Base-by-base conservation (phyloP, 2,329 filamentous ascomycete genomes). In the Paraphoma chrysanthemicola region DNA sequence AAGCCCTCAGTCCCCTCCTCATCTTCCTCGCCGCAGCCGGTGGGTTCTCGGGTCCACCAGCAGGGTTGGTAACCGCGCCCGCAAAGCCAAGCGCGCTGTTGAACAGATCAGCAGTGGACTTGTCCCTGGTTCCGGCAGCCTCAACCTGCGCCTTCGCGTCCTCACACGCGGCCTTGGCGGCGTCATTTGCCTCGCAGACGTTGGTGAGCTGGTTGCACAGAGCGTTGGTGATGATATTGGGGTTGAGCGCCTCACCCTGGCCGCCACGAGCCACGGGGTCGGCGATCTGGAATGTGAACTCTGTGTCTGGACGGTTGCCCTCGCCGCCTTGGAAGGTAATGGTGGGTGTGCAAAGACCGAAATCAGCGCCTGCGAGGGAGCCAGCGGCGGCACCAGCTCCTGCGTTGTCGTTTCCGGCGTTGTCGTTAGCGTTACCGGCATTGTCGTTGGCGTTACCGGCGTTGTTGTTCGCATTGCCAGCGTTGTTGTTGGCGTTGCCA, bases 141-240 rank as follows among this genome's bases (percentile, higher is more conserved):
- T 77, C 57, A 47, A 88, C 82, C 72, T 81, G 69, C 0, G 82
- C 78, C 76, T 87, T 79, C 2, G 86, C 87, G 23, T 77, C 74
- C 48, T 73, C 64, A 74, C 85, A 88, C 5, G 81, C 80, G 11
- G 80, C 71, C 62, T 84, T 80, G 51, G 87, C 88, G 4, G 85
- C 86, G 28, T 78, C 80, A 69, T 87, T 87, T 51, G 88, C 88
- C 39, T 80, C 78, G 77, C 88, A 90, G 38, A 88, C 86, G 77
- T 89, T 90, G 70, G 76, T 82, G 56, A 90, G 82, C 78, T 90
- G 86, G 75, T 90, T 88, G 76, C 86, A 88, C 73, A 90, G 86
- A 59, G 87, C 84, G 82, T 89, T 90, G 72, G 87, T 89, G 80
- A 90, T 90, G 80, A 90, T 90, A 79, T 86, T 85, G 54, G 88